Base-by-base conservation (phyloP, 2,329 filamentous ascomycete genomes). In the Corynespora cassiicola region DNA sequence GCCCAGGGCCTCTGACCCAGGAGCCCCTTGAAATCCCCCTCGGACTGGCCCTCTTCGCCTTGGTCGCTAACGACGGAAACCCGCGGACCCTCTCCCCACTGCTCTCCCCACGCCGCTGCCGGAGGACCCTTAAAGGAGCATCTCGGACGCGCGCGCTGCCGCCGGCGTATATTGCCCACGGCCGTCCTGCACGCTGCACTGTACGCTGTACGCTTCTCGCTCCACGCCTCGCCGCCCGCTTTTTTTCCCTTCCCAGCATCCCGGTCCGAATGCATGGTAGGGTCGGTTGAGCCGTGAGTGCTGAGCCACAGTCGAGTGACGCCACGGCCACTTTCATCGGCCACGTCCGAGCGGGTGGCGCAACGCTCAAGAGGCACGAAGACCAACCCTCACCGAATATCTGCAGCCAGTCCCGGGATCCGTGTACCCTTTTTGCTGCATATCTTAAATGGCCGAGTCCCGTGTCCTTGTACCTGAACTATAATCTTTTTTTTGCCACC, bases 251-350 rank as follows among this genome's bases (percentile, higher is more conserved):
- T 35, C 45, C 36, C 50, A 37, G 49, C 43, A 59, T 33, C 56
- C 53, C 54, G 24, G 32, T 29, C 27, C 28, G 26, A 12, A 16
- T 48, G 42, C 45, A 45, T 24, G 22, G n/a, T n/a, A 32, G 36
- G 12, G 24, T 19, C 36, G 16, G 35, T 23, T 19, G 26, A 15
- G 11, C 28, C 10, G 22, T 3, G 19, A 19, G 16, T 53, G 58
- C 61, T 62, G 49, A 56, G 58, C 58, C 58, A 55, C 61, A 54
- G 51, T 54, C 49, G 52, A 50, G 51, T 58, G 49, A 54, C 50
- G 55, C 56, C 58, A 58, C 58, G 53, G 41, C 54, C 16, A 31
- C n/a, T n/a, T n/a, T n/a, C 29, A 31, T 32, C 28, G 36, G 36
- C 19, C 32, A 25, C 38, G 37, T 26, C 42, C 42, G 33, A 52